These are phyloP conservation scores for Xylaria acuta DNA, from an alignment of 495 filamentous ascomycete genomes.

Conservation along the genomic window DNA sequence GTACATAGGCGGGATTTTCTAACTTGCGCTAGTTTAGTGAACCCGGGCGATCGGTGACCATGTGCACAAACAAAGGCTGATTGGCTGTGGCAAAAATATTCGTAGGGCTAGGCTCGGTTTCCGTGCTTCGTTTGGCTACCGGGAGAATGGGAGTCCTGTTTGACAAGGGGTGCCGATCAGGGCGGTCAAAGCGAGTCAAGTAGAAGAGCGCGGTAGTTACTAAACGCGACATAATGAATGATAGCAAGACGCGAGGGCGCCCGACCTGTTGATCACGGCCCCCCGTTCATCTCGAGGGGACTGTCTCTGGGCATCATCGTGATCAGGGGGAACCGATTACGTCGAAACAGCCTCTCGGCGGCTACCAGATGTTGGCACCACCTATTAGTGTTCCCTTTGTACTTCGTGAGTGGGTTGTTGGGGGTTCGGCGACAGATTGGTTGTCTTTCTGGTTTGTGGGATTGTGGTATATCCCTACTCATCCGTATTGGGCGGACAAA, in stretches of 20 bases:
- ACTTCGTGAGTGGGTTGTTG: neutral
- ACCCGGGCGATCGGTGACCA: slow-evolving; percentile 13
- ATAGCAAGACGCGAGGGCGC: neutral
- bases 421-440: neutral
- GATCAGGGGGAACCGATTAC: too few relatives aligned
- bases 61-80: slow-evolving; percentile 2
- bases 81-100: neutral
- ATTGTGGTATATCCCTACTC: neutral
- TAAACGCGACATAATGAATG: neutral
- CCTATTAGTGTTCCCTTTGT: neutral
- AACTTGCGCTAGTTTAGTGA: neutral
- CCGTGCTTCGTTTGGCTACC: slow-evolving; percentile 4
- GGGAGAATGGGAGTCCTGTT: slow-evolving; percentile 1
- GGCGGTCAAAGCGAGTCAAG: slow-evolving; percentile 2
- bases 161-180: neutral
- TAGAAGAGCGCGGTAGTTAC: too few relatives aligned
- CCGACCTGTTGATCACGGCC: too few relatives aligned
- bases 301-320: too few relatives aligned
- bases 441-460: too few relatives aligned
- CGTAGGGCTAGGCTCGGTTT: neutral
- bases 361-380: neutral
- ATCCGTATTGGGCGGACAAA: neutral
- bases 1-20: neutral
- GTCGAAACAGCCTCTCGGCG: too few relatives aligned
- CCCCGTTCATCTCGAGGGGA: too few relatives aligned